Base-by-base conservation (phyloP, 306 rosid species). In the Fragaria ananassa region DNA sequence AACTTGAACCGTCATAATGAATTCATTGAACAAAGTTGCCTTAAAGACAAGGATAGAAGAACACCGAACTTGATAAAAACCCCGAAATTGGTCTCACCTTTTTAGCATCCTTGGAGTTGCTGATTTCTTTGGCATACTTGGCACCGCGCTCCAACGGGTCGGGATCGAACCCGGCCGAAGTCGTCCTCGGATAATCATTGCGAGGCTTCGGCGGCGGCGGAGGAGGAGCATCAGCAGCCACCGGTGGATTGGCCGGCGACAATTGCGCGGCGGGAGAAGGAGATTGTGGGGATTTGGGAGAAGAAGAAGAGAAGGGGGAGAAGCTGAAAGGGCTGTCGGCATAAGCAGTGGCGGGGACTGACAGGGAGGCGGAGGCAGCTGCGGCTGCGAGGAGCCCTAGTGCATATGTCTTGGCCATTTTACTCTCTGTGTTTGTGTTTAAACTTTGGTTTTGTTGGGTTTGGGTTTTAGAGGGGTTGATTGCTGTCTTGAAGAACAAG, bases 141-240 rank as follows among this genome's bases (percentile, higher is more conserved):
- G 88, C 99, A 0, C 96, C 99, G 45, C 90, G 84, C 81, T 90
- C 97, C 72, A 95, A 80, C 0, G 99, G 85, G 72, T 87, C 93
- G 0, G 97, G 97, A 83, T 95, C 99, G 83, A 95, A 95, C 1
- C 99, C 99, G 2, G 93, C 86, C n/a, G 99, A 85, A 3, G 92
- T 46, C 0, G 92, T 92, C 78, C 97, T 92, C 0, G 97, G 99
- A 13, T 90, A 69, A 75, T 95, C 91, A 79, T 95, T 95, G 51
- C 93, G 96, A 46, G 63, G 84, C 84, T 86, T 90, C 0, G 93
- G 85, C 6, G 81, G 66, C 35, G 90, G 50, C 35, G 89, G 50
- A 13, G 85, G 12, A 39, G 75, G 74, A 75, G 39, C 82, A 8
- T 65, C 70, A 10, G 81, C 42, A 17, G 17, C 68, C 12, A 58